A percentile compares a stretch with the other conserved stretches of the same genome.
Conservation (phyloP, 2,329 filamentous ascomycete species). For the Talaromyces sp. region DNA sequence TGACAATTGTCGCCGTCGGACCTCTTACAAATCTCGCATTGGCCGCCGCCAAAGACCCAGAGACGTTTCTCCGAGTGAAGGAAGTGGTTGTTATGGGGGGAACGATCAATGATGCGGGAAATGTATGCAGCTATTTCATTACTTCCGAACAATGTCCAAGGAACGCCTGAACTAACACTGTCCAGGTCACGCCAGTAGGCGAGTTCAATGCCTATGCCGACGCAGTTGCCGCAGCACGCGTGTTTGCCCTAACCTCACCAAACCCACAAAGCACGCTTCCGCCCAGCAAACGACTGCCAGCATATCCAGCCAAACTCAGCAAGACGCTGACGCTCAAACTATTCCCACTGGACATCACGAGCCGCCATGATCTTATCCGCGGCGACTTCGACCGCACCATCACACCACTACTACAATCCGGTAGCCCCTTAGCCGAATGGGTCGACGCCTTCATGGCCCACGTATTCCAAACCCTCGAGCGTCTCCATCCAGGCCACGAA, state of each 20-base stretch:
- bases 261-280: conserved; percentile 77
- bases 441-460: conserved; percentile 65
- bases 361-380: conserved; percentile 60
- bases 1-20: conserved; percentile 86
- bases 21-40: conserved; percentile 91
- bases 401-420: conserved; percentile 51
- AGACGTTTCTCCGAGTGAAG: conserved; percentile 81
- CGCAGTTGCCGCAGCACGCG: conserved; percentile 66
- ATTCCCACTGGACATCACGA: conserved; percentile 74
- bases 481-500: conserved; percentile 52
- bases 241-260: conserved; percentile 71
- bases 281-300: conserved; percentile 51
- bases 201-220: conserved; percentile 98
- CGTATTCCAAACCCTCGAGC: conserved; percentile 63
- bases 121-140: conserved; percentile 53
- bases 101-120: conserved; percentile 71
- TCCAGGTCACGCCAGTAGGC: conserved; percentile 63
- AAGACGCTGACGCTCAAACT: conserved; percentile 61
- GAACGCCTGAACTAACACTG: background rate
- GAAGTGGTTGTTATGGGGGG: conserved; percentile 96
- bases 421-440: conserved; percentile 71
- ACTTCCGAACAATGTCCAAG: background rate
- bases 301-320: conserved; percentile 62
- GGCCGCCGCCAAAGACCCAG: conserved; percentile 80
- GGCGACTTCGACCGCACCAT: conserved; percentile 56